Base-by-base conservation (phyloP, 1,284 basidiomycete genomes). In the Trametes polyzona region DNA sequence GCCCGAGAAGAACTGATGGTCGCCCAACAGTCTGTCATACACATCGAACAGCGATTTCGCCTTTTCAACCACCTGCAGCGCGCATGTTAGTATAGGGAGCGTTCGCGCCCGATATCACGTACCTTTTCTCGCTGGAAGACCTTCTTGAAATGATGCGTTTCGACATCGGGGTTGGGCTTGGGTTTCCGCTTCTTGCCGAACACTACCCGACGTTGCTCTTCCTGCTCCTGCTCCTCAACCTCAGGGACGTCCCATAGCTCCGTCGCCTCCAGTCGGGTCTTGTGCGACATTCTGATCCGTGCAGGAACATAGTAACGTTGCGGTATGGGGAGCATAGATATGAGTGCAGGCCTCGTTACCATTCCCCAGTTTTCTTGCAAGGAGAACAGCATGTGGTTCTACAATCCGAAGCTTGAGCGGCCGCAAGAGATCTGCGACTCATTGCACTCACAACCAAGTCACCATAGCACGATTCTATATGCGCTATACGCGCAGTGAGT, bases 251-350 rank as follows among this genome's bases (percentile, higher is more conserved):
- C 76, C 89, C 90, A 92, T 17, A 92, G 70, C 11, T 83, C 87
- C 21, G 78, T 78, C 4, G 79, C 78, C 66, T 88, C 82, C 21
- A 93, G 73, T 9, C 88, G 80, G 4, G 80, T 75, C 57, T 73
- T 77, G 61, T 86, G 80, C 9, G 77, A 69, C 26, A 80, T 75
- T 26, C 88, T 81, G 41, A 92, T 78, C 16, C 89, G 81, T 7
- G 70, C 67, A 0, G 90, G 86, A 2, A 90, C 80, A 65, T 87
- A 93, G 67, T 90, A 92, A 6, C 83, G 79, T 62, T 88, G 87
- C 1, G 89, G 90, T 2, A 87, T 57, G 14, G 84, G 78, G 53
- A 90, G 82, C 61, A 84, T 71, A 12, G 80, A 77, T 1, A 78
- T 81, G 27, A 92, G 72, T 0, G 78, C 71, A 2, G 79, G 80